Base-by-base conservation (phyloP, 306 rosid species). In the Aeschynomene evenia region DNA sequence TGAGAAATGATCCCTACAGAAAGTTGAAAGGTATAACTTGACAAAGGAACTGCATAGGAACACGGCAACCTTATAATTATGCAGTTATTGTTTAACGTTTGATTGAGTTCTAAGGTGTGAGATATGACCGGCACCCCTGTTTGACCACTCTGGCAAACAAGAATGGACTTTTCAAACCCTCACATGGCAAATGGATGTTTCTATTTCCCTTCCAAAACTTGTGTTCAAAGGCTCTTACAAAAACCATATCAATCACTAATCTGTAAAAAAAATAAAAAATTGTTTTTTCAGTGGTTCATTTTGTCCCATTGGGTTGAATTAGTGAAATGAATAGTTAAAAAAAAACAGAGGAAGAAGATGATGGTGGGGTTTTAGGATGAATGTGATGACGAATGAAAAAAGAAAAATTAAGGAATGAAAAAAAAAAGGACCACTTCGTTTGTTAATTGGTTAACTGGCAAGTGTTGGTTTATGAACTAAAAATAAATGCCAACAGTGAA, bases 81-180 rank as follows among this genome's bases (percentile, higher is more conserved):
- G n/a, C n/a, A n/a, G n/a, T n/a, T n/a, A n/a, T n/a, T n/a, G n/a
- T n/a, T 34, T 34, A 7, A 9, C 6, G 15, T 4, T 36, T 63
- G 31, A 37, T 63, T 69, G 75, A 42, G 80, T 34, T 58, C 20
- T 39, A 78, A 70, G 72, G 3, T n/a, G 21, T 19, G 63, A 26
- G 67, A 43, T 58, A 33, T 12, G 74, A 56, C 75, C 22, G 53
- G 55, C 36, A 18, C 12, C 71, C 59, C 37, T 20, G 68, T 85
- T 88, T 88, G 90, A 88, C 90, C 81, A 20, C 54, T 39, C 33
- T 71, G 68, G 85, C 42, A 71, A 37, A 46, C 77, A 83, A 53
- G 52, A 34, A 42, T 46, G 50, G 68, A 74, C 81, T 70, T 64
- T 73, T 54, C 76, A 75, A 83, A 83, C 54, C 36, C 63, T 70